phyloP scores from a whole-genome alignment of 2,329 filamentous ascomycete species.

The Cytospora mali region DNA sequence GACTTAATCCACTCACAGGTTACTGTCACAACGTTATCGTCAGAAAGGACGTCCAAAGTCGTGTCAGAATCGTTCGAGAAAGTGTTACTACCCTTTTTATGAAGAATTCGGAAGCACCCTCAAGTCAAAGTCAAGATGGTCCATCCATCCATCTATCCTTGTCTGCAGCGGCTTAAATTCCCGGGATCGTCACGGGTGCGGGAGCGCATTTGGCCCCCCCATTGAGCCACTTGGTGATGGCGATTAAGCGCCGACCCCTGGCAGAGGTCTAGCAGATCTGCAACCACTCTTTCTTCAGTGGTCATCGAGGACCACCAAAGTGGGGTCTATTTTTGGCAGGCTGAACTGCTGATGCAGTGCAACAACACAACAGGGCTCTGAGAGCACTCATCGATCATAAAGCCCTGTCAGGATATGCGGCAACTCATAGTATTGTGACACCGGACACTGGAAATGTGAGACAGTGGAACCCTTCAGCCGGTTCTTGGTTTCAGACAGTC shows the following conservation, averaged over 20 bases:
- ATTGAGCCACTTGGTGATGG: slow-evolving; percentile 18
- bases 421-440: background rate
- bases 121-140: background rate
- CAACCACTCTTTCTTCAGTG: slow-evolving; percentile 7
- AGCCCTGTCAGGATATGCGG: too few relatives aligned
- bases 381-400: background rate
- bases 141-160: background rate
- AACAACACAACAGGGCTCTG: background rate
- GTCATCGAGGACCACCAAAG: slow-evolving; percentile 1
- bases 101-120: background rate
- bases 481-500: background rate
- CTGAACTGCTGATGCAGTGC: background rate
- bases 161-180: background rate
- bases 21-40: background rate
- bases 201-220: slow-evolving; percentile 6
- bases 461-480: background rate
- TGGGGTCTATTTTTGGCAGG: slow-evolving; percentile 24
- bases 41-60: background rate
- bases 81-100: background rate
- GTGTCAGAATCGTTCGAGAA: slow-evolving; percentile 20
- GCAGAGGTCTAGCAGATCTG: slow-evolving; percentile 7
- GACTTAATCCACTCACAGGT: too few relatives aligned
- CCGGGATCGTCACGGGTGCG: slow-evolving; percentile 4
- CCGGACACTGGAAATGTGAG: background rate
- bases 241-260: slow-evolving; percentile 24